Base-by-base conservation (phyloP, 129 eudicot species). In the Artemisia annua region DNA sequence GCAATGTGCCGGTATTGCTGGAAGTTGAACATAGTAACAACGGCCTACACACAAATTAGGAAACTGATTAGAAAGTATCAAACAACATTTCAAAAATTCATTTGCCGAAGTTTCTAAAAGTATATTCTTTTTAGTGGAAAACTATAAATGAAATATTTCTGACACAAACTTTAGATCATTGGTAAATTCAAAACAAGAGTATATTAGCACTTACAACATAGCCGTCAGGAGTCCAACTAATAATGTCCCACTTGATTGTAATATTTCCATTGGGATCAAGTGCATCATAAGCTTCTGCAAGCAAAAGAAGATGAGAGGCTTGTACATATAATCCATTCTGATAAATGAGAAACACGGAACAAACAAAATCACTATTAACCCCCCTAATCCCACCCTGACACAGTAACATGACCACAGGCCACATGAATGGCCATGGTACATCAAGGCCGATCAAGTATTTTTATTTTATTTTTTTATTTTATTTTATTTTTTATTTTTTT, bases 201-300 rank as follows among this genome's bases (percentile, higher is more conserved):
- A 51, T 19, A 58, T 10, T 44, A 16, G 35, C 67, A 80, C 97
- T 90, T 84, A 94, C 98, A 60, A 94, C 96, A 81, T 94, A 94
- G 72, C 97, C 98, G 71, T 94, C 98, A 3, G 98, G 89, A 26
- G 98, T 90, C 98, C 97, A 94, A 60, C 74, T 79, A 39, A 90
- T 84, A 18, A 94, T 24, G 26, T 24, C 26, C 22, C 22, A 20
- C 22, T 20, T 20, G 22, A 20, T 20, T 20, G 0, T 20, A 20
- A 20, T 20, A 20, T 20, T 20, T 20, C 22, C 22, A 20, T 20
- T 20, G 22, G 22, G 22, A 20, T 20, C 22, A 20, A 20, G 22
- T 20, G 96, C 85, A 84, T 90, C 98, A 72, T 90, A 20, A 20
- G 22, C 22, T 20, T 20, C 22, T 20, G 22, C 22, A 20, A 20